Conservation (phyloP, 1,284 basidiomycete genomes). For the Irpex rosettiformis region DNA sequence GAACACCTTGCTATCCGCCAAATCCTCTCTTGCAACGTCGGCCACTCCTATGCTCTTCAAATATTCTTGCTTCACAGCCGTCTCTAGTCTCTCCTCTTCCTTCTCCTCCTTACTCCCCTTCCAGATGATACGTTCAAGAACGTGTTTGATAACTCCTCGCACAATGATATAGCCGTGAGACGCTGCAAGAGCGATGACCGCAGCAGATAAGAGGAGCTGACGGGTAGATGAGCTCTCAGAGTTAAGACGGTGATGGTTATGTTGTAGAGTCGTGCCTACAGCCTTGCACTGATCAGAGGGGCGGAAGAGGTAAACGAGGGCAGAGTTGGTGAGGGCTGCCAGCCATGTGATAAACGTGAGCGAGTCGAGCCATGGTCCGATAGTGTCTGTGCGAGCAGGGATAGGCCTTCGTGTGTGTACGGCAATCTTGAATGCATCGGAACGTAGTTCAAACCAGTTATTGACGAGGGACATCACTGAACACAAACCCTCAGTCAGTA, state of each 20-base stretch:
- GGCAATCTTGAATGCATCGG: constrained; percentile 94
- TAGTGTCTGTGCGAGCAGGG: constrained; percentile 83
- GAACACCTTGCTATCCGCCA: constrained; percentile 18
- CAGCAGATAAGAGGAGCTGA: constrained; percentile 60
- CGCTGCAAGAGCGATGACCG: constrained; percentile 73
- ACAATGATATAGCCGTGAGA: constrained; percentile 79
- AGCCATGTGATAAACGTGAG: constrained; percentile 89
- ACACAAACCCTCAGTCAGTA: background rate
- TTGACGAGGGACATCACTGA: constrained; percentile 75
- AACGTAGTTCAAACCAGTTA: constrained; percentile 89
- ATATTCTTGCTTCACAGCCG: constrained; percentile 63
- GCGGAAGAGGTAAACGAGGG: constrained; percentile 82
- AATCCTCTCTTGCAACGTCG: constrained; percentile 21
- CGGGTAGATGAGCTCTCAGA: constrained; percentile 34
- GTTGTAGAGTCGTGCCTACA: constrained; percentile 27
- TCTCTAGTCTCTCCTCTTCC: constrained; percentile 52
- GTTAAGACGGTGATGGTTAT: constrained; percentile 18
- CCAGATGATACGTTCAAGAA: constrained; percentile 78
- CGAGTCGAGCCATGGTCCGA: constrained; percentile 93
- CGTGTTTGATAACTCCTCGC: constrained; percentile 58
- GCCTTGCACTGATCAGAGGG: constrained; percentile 26
- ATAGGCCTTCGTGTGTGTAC: constrained; percentile 84
- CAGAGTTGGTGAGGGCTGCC: constrained; percentile 79
- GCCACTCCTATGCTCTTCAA: constrained; percentile 40
- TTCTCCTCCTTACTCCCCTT: constrained; percentile 62